Evolutionary conservation across 2,329 filamentous ascomycete species (phyloP).

Genomic region (Diaporthe citrichinensis): DNA sequence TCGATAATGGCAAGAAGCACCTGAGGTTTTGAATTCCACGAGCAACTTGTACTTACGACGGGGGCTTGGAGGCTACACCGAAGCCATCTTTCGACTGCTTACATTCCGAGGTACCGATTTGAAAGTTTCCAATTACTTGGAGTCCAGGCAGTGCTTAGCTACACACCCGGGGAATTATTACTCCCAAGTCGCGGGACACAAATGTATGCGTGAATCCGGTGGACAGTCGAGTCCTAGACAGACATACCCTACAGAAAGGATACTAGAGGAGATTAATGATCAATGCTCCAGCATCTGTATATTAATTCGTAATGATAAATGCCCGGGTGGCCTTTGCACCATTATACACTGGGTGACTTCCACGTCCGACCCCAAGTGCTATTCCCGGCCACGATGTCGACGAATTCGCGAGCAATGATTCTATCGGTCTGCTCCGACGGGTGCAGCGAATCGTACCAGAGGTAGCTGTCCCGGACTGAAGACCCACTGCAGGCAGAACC

Average conservation of each 20-base stretch:
- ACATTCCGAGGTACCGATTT: background rate
- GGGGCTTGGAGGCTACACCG: background rate
- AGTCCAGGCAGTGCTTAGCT: background rate
- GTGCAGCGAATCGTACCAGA: conserved; percentile 73
- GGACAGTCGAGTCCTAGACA: too few species aligned
- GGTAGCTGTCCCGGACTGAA: conserved; percentile 60
- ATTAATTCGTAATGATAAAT: background rate
- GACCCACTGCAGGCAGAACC: conserved; percentile 51
- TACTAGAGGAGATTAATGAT: too few species aligned
- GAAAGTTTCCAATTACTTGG: too few species aligned
- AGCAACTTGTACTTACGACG: background rate
- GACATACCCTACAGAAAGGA: background rate
- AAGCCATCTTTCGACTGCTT: background rate
- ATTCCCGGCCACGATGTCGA: conserved; percentile 63
- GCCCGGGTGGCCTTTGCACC: background rate
- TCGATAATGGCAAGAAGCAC: background rate
- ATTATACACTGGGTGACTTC: conserved; percentile 28
- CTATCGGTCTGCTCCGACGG: conserved; percentile 68
- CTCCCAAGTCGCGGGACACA: background rate
- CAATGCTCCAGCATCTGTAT: background rate
- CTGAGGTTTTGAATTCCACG: background rate
- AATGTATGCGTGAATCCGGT: background rate
- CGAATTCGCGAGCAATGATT: conserved; percentile 67
- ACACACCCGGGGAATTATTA: background rate
- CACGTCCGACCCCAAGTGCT: conserved; percentile 41